Evolutionary conservation across 1,284 basidiomycete species (phyloP), one percentile per base, ranked within the genome.

Genomic region (Paramarasmius palmivorus): DNA sequence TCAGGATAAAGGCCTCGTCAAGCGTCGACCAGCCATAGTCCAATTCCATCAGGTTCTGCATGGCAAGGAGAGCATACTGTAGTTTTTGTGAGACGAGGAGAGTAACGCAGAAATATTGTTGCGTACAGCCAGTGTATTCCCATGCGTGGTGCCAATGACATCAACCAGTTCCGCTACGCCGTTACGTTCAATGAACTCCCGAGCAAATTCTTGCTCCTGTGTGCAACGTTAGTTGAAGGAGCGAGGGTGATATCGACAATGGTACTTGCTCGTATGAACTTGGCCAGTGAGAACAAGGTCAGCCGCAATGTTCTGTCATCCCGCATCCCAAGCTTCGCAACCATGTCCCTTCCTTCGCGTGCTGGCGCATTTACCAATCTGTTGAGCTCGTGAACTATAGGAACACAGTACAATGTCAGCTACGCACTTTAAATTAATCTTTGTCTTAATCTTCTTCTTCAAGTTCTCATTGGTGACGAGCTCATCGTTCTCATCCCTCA

Each of bases 401-500:
- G 23, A 46, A 38, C 3, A 34, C 20, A 47, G 32, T 47, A 14
- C 22, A 36, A 10, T 12, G 49, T 54, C 22, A 25, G 42, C 55
- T 57, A 81, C 84, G 63, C 65, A 94, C 92, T 88, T 93, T 53
- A 95, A 75, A 59, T 88, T 84, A 52, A 81, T 82, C 67, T 91
- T 92, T 52, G 79, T 78, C 70, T 83, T 86, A 57, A 95, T 92
- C 74, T 90, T 92, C 72, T 83, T 88, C 65, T 83, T 80, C 65
- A 93, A 72, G 67, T 92, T 96, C 57, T 92, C 89, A 64, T 94
- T 92, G 23, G 94, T 96, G n/a, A 98, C 88, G 45, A 98, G 73
- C 63, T 92, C 90, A 60, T 94, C 92, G 25, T 79, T 83, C 61
- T 95, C 92, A 65, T 97, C 94, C 61, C 95, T 79, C 54, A 98